Conservation (phyloP, 352 stramenopile genomes). For the Globisporangium iwayamae region DNA sequence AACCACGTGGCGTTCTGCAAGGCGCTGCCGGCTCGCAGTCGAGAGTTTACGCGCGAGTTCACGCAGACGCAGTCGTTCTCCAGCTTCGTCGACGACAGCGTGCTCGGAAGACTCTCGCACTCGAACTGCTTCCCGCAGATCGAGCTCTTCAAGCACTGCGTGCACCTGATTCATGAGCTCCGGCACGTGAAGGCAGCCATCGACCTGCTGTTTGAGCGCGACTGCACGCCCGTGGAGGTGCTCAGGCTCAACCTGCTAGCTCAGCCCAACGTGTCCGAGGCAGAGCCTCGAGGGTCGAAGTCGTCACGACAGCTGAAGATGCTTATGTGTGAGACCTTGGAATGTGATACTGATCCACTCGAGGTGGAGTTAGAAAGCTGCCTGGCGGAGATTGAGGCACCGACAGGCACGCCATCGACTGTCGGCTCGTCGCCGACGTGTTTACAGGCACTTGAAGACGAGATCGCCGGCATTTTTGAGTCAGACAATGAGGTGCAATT, state of each 20-base stretch:
- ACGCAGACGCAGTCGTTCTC: constrained; percentile 60
- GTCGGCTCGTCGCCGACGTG: constrained; percentile 12
- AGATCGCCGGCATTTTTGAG: constrained; percentile 4
- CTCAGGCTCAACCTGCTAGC: constrained; percentile 29
- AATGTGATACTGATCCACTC: neutral
- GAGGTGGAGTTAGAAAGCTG: neutral
- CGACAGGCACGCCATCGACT: constrained; percentile 11
- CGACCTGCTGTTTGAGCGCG: constrained; percentile 53
- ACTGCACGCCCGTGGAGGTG: constrained; percentile 32
- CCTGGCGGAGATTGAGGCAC: neutral
- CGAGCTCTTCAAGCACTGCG: constrained; percentile 62
- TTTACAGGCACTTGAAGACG: constrained; percentile 10
- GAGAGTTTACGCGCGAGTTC: constrained; percentile 46
- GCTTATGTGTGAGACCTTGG: neutral
- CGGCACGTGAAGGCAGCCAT: constrained; percentile 31
- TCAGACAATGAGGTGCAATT: neutral
- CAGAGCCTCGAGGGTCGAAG: neutral
- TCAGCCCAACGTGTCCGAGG: neutral
- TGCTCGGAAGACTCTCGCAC: constrained; percentile 37
- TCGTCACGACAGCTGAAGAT: constrained; percentile 1
- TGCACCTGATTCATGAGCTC: constrained; percentile 49
- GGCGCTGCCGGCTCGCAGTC: constrained; percentile 14
- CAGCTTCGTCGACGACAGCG: constrained; percentile 59
- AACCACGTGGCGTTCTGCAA: constrained; percentile 43
- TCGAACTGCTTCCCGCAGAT: constrained; percentile 29